Base-by-base conservation (phyloP, 805 yeast genomes). In the Candida glaebosa region DNA sequence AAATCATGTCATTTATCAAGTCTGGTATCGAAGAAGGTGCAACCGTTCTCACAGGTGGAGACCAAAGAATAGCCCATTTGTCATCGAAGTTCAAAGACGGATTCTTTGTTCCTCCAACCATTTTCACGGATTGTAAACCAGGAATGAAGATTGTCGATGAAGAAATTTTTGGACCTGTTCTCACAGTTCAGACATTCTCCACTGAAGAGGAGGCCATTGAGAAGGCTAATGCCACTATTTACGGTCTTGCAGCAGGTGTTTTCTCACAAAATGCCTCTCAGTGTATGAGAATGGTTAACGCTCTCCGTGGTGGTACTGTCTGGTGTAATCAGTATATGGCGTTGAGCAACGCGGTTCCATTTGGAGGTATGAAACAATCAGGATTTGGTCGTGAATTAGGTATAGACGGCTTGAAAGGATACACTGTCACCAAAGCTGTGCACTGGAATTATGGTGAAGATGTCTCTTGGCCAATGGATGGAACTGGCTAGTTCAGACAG, bases 241-340 rank as follows among this genome's bases (percentile, higher is more conserved):
- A 71, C 49, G 78, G 78, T 24, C 56, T 73, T 42, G 78, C 74
- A 41, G 72, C 76, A 12, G 68, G 75, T 18, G 47, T 72, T 22
- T 72, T 71, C 54, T 65, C 76, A 17, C 41, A 53, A 18, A 47
- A 53, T 46, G 45, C 51, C 33, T 52, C 54, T 50, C 53, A 20
- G 18, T 26, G 25, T 28, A 33, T 39, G 19, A 30, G 33, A 17
- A 25, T 39, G 17, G 18, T 36, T 12, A 31, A 36, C 18, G 33
- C 28, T n/a, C 58, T 83, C 41, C 75, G 78, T 49, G 78, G 84
- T 5, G 89, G 89, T 20, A 75, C 76, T 40, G 79, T 82, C 19
- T 83, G 83, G 77, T 65, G 83, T 54, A 83, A 83, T 63, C 73
- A 82, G 12, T 79, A 82, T 40, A 82, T 82, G 52, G 83, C 78